Conservation (phyloP, 305 asterid genomes). For the Vinca major region DNA sequence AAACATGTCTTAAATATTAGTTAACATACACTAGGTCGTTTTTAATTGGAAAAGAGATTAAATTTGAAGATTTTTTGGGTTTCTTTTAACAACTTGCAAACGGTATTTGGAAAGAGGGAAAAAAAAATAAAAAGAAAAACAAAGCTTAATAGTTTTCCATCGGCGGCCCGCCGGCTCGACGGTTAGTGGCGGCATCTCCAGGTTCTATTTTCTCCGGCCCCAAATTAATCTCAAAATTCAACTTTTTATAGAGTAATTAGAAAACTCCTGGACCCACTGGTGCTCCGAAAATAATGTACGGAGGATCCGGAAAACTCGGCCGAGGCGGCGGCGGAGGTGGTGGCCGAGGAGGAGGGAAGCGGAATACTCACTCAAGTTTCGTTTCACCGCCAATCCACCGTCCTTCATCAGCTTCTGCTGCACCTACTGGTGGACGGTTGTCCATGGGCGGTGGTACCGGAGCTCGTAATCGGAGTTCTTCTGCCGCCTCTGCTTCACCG, state of each 20-base stretch:
- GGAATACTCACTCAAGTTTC: slow-evolving; percentile 39
- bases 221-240: slow-evolving; percentile 4
- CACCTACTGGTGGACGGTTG: slow-evolving; percentile 33
- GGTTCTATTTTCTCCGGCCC: not conserved
- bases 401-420: too few species aligned
- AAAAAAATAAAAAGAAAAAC: not conserved
- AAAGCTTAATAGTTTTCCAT: not conserved
- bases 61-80: too few species aligned
- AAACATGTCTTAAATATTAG: too few species aligned
- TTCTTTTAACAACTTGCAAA: too few species aligned
- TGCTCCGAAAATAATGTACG: slow-evolving; percentile 46
- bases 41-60: too few species aligned
- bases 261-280: too few species aligned
- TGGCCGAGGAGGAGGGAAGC: slow-evolving; percentile 36
- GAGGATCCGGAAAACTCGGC: slow-evolving; percentile 68
- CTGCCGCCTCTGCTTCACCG: slow-evolving; percentile 34
- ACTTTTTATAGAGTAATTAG: not conserved
- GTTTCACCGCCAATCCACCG: slow-evolving; percentile 39
- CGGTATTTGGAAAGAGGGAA: not conserved
- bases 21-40: too few species aligned
- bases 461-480: slow-evolving; percentile 36
- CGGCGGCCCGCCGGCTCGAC: slow-evolving; percentile 7
- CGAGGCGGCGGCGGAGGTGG: slow-evolving; percentile 23
- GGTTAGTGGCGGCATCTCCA: not conserved
- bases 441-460: slow-evolving; percentile 44